A percentile compares a stretch with the other conserved stretches of the same genome.
phyloP scores from a whole-genome alignment of 2,329 filamentous ascomycete genomes.

The Lachnum nothofagi region DNA sequence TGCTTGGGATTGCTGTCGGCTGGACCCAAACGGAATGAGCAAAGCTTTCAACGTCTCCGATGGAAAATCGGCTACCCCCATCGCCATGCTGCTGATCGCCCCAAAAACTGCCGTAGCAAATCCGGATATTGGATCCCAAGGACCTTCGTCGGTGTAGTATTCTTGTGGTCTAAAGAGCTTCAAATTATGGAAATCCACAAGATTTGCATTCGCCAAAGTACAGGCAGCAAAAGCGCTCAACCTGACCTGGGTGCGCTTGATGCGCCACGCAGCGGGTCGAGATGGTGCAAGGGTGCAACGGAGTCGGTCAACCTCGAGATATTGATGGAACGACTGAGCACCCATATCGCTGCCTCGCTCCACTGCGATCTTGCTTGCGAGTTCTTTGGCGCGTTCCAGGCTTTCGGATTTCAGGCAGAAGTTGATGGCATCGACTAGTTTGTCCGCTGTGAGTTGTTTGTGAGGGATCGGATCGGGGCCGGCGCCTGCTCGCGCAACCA shows the following conservation, averaged over 20 bases:
- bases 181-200: slow-evolving; percentile 61
- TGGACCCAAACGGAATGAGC: slow-evolving; percentile 1
- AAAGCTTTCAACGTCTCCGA: slow-evolving; percentile 45
- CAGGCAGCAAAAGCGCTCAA: slow-evolving; percentile 67
- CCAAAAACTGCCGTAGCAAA: slow-evolving; percentile 68
- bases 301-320: slow-evolving; percentile 57
- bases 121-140: slow-evolving; percentile 70
- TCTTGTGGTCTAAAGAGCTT: slow-evolving; percentile 60
- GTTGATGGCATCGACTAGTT: slow-evolving; percentile 57
- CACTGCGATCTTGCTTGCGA: slow-evolving; percentile 56
- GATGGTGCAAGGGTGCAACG: slow-evolving; percentile 63
- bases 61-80: slow-evolving; percentile 70
- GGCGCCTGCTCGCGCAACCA: slow-evolving; percentile 64
- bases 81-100: slow-evolving; percentile 68
- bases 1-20: slow-evolving; percentile 12
- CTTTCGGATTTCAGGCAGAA: slow-evolving; percentile 52
- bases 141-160: slow-evolving; percentile 70
- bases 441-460: slow-evolving; percentile 63
- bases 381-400: slow-evolving; percentile 48
- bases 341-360: slow-evolving; percentile 52
- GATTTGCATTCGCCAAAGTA: slow-evolving; percentile 56
- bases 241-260: slow-evolving; percentile 42
- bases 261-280: slow-evolving; percentile 64
- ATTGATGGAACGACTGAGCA: slow-evolving; percentile 58
- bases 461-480: slow-evolving; percentile 64